phyloP scores from a whole-genome alignment of 2,329 filamentous ascomycete genomes.

The Cladosporium austrohemisphaericum region DNA sequence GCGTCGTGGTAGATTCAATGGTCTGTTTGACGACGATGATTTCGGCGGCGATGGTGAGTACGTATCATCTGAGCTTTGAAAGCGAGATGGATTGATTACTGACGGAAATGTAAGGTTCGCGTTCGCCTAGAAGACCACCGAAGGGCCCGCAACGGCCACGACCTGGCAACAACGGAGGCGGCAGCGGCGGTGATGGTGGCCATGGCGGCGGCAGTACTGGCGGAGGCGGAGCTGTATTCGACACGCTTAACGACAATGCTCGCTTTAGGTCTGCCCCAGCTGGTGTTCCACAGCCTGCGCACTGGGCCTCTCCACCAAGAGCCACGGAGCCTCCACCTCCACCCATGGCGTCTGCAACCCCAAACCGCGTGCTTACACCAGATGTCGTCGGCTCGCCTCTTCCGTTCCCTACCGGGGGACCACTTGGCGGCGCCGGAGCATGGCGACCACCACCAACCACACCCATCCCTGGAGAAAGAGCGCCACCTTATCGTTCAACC shows the following conservation, averaged over 20 bases:
- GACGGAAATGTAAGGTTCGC: slow-evolving; percentile 5
- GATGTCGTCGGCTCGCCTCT: slow-evolving; percentile 3
- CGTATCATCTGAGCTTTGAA: slow-evolving; percentile 12
- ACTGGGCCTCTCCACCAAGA: background rate
- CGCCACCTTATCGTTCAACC: slow-evolving; percentile 1
- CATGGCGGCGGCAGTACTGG: background rate
- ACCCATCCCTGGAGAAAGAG: background rate
- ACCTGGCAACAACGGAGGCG: background rate
- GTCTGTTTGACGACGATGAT: slow-evolving; percentile 19
- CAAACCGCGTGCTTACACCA: slow-evolving; percentile 2
- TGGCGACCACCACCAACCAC: background rate
- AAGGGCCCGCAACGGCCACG: slow-evolving; percentile 5
- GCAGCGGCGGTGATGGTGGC: background rate
- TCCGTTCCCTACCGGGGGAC: background rate
- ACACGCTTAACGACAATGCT: slow-evolving; percentile 4
- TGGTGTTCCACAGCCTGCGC: background rate
- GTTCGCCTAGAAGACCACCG: slow-evolving; percentile 17
- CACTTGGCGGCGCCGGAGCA: background rate
- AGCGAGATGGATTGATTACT: background rate
- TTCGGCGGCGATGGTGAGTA: slow-evolving; percentile 21
- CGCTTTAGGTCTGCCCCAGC: background rate
- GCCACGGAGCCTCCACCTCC: background rate
- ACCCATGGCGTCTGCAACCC: background rate
- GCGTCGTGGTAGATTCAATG: slow-evolving; percentile 17
- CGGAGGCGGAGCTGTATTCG: slow-evolving; percentile 4